Evolutionary conservation across 169 alveolate species (phyloP), one percentile per base, ranked within the genome.

Genomic region (Cryptosporidium parvum): DNA sequence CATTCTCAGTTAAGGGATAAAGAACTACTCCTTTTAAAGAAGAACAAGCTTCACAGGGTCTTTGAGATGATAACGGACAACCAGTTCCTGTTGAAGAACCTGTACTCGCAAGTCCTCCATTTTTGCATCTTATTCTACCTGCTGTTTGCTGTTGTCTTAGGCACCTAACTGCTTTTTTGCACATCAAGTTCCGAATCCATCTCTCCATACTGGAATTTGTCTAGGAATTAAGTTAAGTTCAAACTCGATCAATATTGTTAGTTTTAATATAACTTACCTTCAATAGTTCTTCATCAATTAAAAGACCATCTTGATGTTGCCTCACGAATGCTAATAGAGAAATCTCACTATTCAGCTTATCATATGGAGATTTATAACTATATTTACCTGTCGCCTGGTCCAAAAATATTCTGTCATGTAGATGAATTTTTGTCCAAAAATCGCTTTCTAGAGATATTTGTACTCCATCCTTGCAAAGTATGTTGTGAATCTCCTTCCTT

Each of bases 141-240:
- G 89, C 89, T 10, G 44, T 70, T 80, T 80, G 89, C 26, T 80
- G 89, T 31, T 80, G 89, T 80, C 89, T 80, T 2, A 80, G 75
- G 37, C 89, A 80, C 42, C 89, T 80, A 29, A 80, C 89, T 62
- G 89, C 75, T 33, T 44, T 80, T 31, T 80, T 80, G 51, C 62
- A 37, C 73, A 80, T 61, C 26, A 80, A 31, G 10, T 35, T 62
- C 6, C 89, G 61, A 33, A 80, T 80, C 89, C 89, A 80, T 26
- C 51, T 59, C 59, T 80, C 89, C 89, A 80, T 80, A 3, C 45
- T 37, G n/a, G 67, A 26, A 48, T 62, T 80, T 42, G 89, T 26
- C 89, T 80, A 35, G 45, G 14, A 62, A 37, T 37, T 37, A 65
- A 31, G 4, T 21, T 18, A 39, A 62, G 26, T 33, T 33, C 26